A percentile compares a stretch with the other conserved stretches of the same genome.
Evolutionary conservation across 345 rosid genomes (phyloP).

Genomic region (Camelina neglecta): DNA sequence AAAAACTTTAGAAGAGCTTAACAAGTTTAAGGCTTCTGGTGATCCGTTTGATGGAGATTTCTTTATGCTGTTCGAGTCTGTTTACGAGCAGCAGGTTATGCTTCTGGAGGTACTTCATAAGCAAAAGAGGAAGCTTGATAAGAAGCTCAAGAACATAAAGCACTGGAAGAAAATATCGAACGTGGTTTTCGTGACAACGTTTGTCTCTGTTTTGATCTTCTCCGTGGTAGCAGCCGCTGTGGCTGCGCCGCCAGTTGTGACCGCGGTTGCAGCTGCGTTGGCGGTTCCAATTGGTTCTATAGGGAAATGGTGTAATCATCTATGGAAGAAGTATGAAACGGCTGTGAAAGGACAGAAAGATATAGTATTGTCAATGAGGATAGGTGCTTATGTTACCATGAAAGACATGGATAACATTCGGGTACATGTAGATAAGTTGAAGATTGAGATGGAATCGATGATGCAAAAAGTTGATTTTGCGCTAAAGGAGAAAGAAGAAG

Average conservation of each 20-base stretch:
- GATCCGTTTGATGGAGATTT: constrained; percentile 80
- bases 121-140: constrained; percentile 70
- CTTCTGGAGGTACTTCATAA: constrained; percentile 54
- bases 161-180: constrained; percentile 79
- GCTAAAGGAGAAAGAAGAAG: constrained; percentile 51
- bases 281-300: constrained; percentile 69
- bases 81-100: constrained; percentile 61
- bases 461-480: constrained; percentile 60
- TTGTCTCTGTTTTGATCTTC: constrained; percentile 73
- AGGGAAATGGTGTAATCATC: constrained; percentile 81
- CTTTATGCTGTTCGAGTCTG: constrained; percentile 54
- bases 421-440: constrained; percentile 55
- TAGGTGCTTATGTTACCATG: constrained; percentile 55
- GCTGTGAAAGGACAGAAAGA: constrained; percentile 62
- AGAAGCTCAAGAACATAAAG: constrained; percentile 66
- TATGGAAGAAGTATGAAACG: constrained; percentile 68
- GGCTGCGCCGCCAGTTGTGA: constrained; percentile 75
- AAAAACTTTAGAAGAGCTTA: constrained; percentile 69
- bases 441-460: constrained; percentile 60
- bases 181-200: constrained; percentile 69
- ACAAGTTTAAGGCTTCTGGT: constrained; percentile 67
- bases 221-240: constrained; percentile 92
- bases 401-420: constrained; percentile 70
- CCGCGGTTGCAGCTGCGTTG: constrained; percentile 74
- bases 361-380: constrained; percentile 54